These are phyloP conservation scores for Balakata baccata DNA, from an alignment of 345 rosid genomes.

Conservation along the genomic window DNA sequence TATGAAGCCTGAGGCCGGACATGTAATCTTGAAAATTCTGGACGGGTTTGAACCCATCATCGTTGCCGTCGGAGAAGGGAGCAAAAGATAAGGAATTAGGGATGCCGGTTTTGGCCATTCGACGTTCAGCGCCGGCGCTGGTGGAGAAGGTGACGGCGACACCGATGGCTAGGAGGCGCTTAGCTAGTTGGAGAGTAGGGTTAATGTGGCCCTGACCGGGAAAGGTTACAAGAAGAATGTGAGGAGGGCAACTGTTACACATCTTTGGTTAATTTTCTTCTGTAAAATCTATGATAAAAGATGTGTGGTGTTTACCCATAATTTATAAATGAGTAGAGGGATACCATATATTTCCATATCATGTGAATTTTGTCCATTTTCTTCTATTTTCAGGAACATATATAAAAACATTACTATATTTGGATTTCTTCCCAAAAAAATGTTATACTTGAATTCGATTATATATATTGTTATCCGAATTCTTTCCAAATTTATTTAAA, in stretches of 20 bases:
- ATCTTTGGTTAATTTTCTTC: no score
- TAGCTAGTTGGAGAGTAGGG: constrained; percentile 55
- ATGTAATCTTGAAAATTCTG: constrained; percentile 20
- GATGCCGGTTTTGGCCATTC: constrained; percentile 28
- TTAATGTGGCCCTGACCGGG: constrained; percentile 72
- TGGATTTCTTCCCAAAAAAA: no score
- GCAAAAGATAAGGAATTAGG: constrained; percentile 41
- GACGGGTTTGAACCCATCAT: constrained; percentile 34
- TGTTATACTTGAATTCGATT: no score
- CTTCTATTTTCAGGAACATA: no score
- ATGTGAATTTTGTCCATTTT: no score
- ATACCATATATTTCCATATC: no score
- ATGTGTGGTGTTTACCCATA: no score
- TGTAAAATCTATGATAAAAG: no score
- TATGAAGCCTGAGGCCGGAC: constrained; percentile 40
- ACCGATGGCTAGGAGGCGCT: constrained; percentile 49
- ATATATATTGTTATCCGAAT: no score
- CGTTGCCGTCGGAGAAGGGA: constrained; percentile 60
- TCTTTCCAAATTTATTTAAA: no score
- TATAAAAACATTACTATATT: no score
- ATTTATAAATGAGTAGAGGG: no score
- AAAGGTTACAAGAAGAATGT: constrained; percentile 46
- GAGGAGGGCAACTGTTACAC: constrained; percentile 21
- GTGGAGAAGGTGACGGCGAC: constrained; percentile 52
- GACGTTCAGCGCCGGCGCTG: constrained; percentile 36